Evolutionary conservation across 768 basidiomycete species (phyloP).

Genomic region (Lactarius evosmus): DNA sequence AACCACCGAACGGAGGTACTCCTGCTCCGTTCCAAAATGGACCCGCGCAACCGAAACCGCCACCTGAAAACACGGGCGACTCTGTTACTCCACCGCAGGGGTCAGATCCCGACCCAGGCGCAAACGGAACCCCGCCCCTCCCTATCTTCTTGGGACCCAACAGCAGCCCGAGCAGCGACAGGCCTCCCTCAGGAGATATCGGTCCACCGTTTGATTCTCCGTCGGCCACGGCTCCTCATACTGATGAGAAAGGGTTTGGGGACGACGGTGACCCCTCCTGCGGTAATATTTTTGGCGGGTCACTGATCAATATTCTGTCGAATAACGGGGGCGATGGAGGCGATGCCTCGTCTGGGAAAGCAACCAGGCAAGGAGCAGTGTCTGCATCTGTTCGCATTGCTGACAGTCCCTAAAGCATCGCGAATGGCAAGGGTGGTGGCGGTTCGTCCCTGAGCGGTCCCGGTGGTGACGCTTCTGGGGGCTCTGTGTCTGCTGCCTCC

Average conservation of each 20-base stretch:
- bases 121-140: not conserved
- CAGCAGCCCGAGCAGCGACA: not conserved
- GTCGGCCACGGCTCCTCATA: not conserved
- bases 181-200: conserved; percentile 6
- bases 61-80: not conserved
- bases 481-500: conserved; percentile 14
- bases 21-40: conserved; percentile 4
- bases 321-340: conserved; percentile 35
- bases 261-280: not conserved
- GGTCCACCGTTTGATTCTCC: not conserved
- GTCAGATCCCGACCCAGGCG: not conserved
- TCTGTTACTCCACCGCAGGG: not conserved
- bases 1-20: not conserved
- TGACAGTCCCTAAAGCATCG: conserved; percentile 1
- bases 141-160: conserved; percentile 18
- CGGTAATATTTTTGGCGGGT: conserved; percentile 5
- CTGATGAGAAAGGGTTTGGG: not conserved
- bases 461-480: conserved; percentile 24
- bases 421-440: conserved; percentile 1
- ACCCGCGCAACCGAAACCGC: not conserved
- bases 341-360: conserved; percentile 27
- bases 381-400: not conserved
- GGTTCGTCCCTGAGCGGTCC: conserved; percentile 15
- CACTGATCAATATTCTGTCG: conserved; percentile 35
- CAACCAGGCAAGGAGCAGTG: conserved; percentile 17